Evolutionary conservation across 2,329 filamentous ascomycete species (phyloP), one percentile per base, ranked within the genome.

Genomic region (Trichoderma polysporum): DNA sequence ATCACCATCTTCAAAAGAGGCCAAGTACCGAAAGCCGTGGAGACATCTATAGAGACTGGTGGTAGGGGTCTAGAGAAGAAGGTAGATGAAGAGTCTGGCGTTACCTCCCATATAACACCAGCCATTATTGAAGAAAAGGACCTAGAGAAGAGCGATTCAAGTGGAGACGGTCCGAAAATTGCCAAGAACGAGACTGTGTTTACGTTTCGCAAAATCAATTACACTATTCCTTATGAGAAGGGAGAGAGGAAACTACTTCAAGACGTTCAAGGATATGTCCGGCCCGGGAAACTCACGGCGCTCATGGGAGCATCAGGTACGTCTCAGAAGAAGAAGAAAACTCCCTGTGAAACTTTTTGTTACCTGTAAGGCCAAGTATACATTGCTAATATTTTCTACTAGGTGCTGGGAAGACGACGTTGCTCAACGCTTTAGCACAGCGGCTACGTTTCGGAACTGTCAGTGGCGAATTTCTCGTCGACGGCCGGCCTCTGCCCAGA

Each of bases 211-310:
- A 76, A 84, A 49, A 78, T 86, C 66, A 82, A 83, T 58, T 86
- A 85, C 68, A 82, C 77, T 0, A 82, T 84, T 2, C 81, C 81
- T 12, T 79, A 77, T 68, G 91, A 92, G 73, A 83, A 83, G 3
- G 86, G 91, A 59, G 79, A 85, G n/a, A 85, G 90, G 22, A 86
- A 88, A 57, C 85, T 95, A 63, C 80, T 95, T 22, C 86, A 93
- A 68, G 84, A 93, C 68, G 89, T 94, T 1, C 89, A 94, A 72
- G 92, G 92, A n/a, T 94, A 90, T 83, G 91, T 95, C 50, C 91
- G 92, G 68, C 92, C 92, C 1, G 92, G 92, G 35, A 93, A 90
- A 61, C 79, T 94, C 58, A 94, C 91, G 10, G 92, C 91, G 9
- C 83, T 94, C 0, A 94, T 94, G 91, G 90, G 83, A 39, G 81